Base-by-base conservation (phyloP, 2,329 filamentous ascomycete genomes). In the Fusarium nodosum region DNA sequence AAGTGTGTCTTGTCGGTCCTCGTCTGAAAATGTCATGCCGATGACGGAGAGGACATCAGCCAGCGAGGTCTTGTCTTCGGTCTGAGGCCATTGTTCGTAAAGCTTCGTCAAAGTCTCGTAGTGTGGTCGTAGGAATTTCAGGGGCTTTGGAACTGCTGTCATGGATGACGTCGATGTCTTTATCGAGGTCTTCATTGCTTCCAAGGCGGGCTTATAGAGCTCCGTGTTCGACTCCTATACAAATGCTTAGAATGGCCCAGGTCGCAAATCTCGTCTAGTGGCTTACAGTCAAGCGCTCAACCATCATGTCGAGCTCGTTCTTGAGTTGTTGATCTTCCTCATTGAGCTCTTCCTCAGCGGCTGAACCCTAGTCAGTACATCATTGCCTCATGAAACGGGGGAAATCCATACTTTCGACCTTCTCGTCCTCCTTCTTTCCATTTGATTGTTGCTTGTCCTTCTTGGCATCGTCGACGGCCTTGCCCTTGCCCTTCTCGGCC, bases 91-190 rank as follows among this genome's bases (percentile, higher is more conserved):
- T 79, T 91, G 88, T 64, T 97, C 94, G 84, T 97, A 97, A 30
- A 94, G 85, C 80, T 92, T 92, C 68, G 91, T 91, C 77, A 99
- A 86, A 60, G 91, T 90, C 82, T 97, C 92, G 83, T 98, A 99
- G 82, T 99, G 95, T 73, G 95, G 96, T 84, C 96, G 90, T 69
- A 99, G 88, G 81, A 99, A 99, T 82, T 99, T 99, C 76, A 99
- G 87, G 34, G 96, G 96, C 83, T 99, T 99, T 26, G 97, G 96
- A 67, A 99, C 96, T 64, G 96, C 96, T 50, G 96, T 99, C 96
- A 99, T 99, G 46, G 97, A 99, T 63, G 94, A 98, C 72, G 96
- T 99, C 64, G 96, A 97, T 58, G 96, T 99, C 86, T 97, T 98
- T 86, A 99, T 99, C 78, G 93, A 97, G 77, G 91, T 93, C 85